These are phyloP conservation scores for Priceomyces medius DNA, from an alignment of 805 yeast species.

Conservation along the genomic window DNA sequence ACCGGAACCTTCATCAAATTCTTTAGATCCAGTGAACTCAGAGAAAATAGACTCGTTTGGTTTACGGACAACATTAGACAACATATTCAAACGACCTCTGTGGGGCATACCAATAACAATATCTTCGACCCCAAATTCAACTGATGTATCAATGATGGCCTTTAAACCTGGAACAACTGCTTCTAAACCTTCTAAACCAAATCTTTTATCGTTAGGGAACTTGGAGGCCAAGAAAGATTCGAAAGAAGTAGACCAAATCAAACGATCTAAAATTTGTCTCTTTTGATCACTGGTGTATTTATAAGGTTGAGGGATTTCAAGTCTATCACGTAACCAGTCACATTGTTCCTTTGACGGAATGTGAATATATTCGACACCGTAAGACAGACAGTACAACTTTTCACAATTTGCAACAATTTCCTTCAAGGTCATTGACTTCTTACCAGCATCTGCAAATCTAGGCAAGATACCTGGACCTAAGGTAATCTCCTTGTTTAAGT, in stretches of 20 bases:
- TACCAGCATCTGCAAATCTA: constrained; percentile 70
- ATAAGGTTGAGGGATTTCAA: constrained; percentile 88
- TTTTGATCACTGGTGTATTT: constrained; percentile 84
- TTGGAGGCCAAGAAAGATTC: constrained; percentile 91
- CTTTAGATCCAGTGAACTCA: constrained; percentile 89
- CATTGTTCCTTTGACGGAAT: constrained; percentile 93
- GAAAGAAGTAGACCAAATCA: constrained; percentile 94
- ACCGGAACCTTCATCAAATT: constrained; percentile 95
- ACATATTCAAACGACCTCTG: constrained; percentile 97
- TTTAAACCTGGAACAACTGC: constrained; percentile 95
- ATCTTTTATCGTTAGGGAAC: constrained; percentile 97
- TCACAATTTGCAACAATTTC: constrained; percentile 82
- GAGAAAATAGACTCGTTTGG: constrained; percentile 97
- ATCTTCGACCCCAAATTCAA: constrained; percentile 90
- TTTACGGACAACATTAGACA: constrained; percentile 96
- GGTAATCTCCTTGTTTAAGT: constrained; percentile 77
- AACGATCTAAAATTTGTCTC: constrained; percentile 92
- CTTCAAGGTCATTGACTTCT: constrained; percentile 65
- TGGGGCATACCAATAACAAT: constrained; percentile 99
- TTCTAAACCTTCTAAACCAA: constrained; percentile 98
- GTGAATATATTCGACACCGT: constrained; percentile 95
- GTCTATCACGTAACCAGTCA: constrained; percentile 97
- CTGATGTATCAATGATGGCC: constrained; percentile 90
- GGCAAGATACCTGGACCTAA: constrained; percentile 98
- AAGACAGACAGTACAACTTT: constrained; percentile 77